Evolutionary conservation across 2,329 filamentous ascomycete species (phyloP).

Genomic region (Pseudomassariella vexata): DNA sequence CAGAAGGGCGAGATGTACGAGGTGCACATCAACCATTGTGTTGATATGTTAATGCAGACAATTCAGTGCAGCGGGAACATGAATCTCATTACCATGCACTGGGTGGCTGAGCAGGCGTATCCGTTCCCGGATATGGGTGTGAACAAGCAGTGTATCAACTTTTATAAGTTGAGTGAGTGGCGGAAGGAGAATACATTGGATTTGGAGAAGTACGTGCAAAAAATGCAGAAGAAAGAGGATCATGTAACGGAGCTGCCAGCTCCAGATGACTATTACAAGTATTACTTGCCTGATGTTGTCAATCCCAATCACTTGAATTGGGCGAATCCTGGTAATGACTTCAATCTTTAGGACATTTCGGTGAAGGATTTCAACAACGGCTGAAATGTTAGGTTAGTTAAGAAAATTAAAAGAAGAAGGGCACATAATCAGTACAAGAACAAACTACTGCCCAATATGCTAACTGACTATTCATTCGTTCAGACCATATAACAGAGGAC

Average conservation of each 20-base stretch:
- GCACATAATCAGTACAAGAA: too few species aligned
- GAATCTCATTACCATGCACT: constrained; percentile 27
- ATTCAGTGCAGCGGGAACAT: constrained; percentile 27
- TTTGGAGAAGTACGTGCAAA: constrained; percentile 13
- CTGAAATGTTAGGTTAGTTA: too few species aligned
- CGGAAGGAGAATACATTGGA: constrained; percentile 13
- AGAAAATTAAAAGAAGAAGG: too few species aligned
- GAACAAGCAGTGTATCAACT: constrained; percentile 27
- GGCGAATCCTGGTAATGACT: constrained; percentile 8
- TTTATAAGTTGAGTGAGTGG: constrained; percentile 10
- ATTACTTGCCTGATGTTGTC: constrained; percentile 4
- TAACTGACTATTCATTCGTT: too few species aligned
- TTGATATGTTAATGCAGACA: constrained; percentile 27
- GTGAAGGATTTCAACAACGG: too few species aligned
- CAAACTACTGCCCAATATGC: too few species aligned
- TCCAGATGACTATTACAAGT: constrained; percentile 8
- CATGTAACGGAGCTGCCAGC: constrained; percentile 5
- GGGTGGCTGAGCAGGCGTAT: constrained; percentile 21
- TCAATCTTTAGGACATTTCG: too few species aligned
- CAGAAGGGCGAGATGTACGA: constrained; percentile 8
- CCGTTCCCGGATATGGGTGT: constrained; percentile 28
- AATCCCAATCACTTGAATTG: constrained; percentile 10
- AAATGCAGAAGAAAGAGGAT: constrained; percentile 13
- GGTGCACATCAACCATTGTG: constrained; percentile 27
- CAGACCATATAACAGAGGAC: too few species aligned